Evolutionary conservation across 2,329 filamentous ascomycete species (phyloP), one percentile per base, ranked within the genome.

Genomic region (Fusarium sp.): DNA sequence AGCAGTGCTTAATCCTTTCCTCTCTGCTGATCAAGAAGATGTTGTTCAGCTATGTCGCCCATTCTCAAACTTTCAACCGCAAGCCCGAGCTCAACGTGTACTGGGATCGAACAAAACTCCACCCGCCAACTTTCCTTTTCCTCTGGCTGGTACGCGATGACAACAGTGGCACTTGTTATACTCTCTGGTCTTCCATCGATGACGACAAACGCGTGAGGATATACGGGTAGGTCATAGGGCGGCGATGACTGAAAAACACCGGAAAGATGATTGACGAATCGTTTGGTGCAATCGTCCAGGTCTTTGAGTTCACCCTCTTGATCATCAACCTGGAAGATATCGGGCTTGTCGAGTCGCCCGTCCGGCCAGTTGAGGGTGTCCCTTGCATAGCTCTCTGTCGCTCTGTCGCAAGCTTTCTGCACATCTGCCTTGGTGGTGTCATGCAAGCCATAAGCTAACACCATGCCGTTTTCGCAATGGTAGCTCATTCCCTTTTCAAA

Each of bases 231-330:
- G 6, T 39, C 15, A 10, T 40, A 15, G 0, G 25, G 13, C 4
- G 27, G 46, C 5, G 20, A 15, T 4, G 27, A 15, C 2, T 35
- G 5, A 10, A 56, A 54, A 6, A 27, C 1, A 2, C 9, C 5
- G 6, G 5, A 4, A 5, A 57, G 25, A 10, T 17, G 25, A 3
- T 2, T 3, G 6, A 29, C 0, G 3, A 40, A 57, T 15, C 0
- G 17, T 3, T 10, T 1, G 6, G 14, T 3, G 8, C 33, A 45
- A 1, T 27, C n/a, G 3, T 11, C 15, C 0, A 29, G 2, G 0
- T 4, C 1, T 10, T 8, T 14, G 0, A 36, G 4, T 0, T 20
- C 13, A 0, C 3, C 4, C 6, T 18, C 2, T 0, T 1, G 1
- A 4, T 4, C 21, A 3, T 11, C 14, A 2, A 23, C 4, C 11